Evolutionary conservation across 257 asterid genomes (phyloP), one percentile per base, ranked within the genome.

Genomic region (Leptodermis oblonga): DNA sequence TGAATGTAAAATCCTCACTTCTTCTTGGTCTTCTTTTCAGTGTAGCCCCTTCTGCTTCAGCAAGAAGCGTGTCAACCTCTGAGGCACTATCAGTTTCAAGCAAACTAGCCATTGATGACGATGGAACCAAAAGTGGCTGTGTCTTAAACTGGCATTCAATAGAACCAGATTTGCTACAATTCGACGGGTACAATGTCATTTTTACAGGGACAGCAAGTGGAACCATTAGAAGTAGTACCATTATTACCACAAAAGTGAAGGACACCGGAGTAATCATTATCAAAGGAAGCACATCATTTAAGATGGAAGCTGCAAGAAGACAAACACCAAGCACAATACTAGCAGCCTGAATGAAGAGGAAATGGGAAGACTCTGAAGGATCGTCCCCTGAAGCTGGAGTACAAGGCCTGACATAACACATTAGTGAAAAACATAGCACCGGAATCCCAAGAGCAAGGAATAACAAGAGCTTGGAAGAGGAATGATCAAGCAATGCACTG

Each of bases 171-270:
- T 79, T 74, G 66, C 76, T 72, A 12, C 68, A 77, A 55, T 28
- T 75, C 22, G 85, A 83, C 1, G 84, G 89, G 72, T 78, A 85
- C 58, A 87, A 60, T 62, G 92, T 89, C 90, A 89, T 89, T 74
- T 85, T 87, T 61, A 85, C 48, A 18, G 94, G 94, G 78, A 89
- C 70, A 51, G 85, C 86, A 43, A 89, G 86, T 20, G 96, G 96
- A 31, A 92, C 84, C 87, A 85, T 76, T 61, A 89, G 86, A 65
- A 87, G 85, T 20, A 84, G 46, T 31, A 85, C 84, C 94, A 87
- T 85, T 41, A 82, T 59, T 23, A 72, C 25, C 51, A 87, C 81
- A 65, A 85, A 70, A 59, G 68, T 33, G 66, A 74, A 81, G 12
- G 87, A 49, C 65, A 86, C 72, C 0, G 78, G 67, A 67, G 62